A percentile compares a stretch with the other conserved stretches of the same genome.
phyloP scores from a whole-genome alignment of 1,139 yeast genomes.

The Geotrichum reessii region DNA sequence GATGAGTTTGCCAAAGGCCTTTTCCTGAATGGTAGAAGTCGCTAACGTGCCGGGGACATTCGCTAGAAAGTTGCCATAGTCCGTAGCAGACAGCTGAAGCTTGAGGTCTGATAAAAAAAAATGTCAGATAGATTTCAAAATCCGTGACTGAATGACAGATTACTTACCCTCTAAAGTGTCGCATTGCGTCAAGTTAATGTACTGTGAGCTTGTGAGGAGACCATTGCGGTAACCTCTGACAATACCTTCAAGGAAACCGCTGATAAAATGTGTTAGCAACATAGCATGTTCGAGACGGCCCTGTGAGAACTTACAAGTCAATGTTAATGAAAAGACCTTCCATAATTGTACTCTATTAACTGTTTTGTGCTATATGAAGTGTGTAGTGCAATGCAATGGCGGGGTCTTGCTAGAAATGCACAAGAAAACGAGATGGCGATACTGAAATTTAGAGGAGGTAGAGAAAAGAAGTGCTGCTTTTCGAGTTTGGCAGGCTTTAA shows the following conservation, averaged over 20 bases:
- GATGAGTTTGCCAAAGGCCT: conserved; percentile 66
- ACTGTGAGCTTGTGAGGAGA: conserved; percentile 68
- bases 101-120: conserved; percentile 55
- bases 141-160: background rate
- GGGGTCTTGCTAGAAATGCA: background rate
- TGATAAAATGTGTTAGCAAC: conserved; percentile 20
- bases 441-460: background rate
- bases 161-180: conserved; percentile 63
- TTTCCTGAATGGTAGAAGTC: conserved; percentile 76
- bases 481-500: background rate
- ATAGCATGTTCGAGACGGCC: background rate
- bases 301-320: conserved; percentile 43
- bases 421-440: background rate
- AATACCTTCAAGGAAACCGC: conserved; percentile 88
- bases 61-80: conserved; percentile 84
- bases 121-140: background rate
- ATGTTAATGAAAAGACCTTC: conserved; percentile 85
- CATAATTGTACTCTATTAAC: conserved; percentile 41
- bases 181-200: conserved; percentile 90
- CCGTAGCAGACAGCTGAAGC: conserved; percentile 90
- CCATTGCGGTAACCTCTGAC: conserved; percentile 93
- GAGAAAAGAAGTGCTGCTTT: conserved; percentile 9
- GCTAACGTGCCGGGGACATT: conserved; percentile 76
- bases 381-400: background rate
- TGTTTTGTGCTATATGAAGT: background rate